phyloP scores from a whole-genome alignment of 1,284 basidiomycete species.

The Neolentinus lepideus region DNA sequence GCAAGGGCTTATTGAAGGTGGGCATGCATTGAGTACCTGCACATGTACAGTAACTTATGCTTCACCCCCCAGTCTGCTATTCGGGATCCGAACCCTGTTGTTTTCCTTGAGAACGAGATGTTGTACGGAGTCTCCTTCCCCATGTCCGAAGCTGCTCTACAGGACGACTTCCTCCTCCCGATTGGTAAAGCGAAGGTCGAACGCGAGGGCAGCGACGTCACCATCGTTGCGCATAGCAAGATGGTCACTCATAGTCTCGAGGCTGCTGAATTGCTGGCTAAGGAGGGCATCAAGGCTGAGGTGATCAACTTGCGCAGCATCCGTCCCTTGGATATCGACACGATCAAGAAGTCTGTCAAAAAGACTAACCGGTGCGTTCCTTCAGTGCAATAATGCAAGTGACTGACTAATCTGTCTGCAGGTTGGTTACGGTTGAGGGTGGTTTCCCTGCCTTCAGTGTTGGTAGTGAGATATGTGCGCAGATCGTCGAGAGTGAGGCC shows the following conservation, averaged over 20 bases:
- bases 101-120: constrained; percentile 99
- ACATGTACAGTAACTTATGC: neutral
- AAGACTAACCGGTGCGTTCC: constrained; percentile 85
- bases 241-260: constrained; percentile 92
- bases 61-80: constrained; percentile 70
- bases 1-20: constrained; percentile 96
- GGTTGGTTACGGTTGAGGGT: constrained; percentile 92
- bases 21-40: constrained; percentile 10
- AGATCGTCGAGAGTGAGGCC: constrained; percentile 92
- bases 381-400: constrained; percentile 1
- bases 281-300: constrained; percentile 97
- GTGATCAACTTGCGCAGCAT: constrained; percentile 97
- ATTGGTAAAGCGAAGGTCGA: constrained; percentile 99
- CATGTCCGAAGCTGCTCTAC: constrained; percentile 91
- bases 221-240: constrained; percentile 95
- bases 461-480: constrained; percentile 95
- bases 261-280: constrained; percentile 87
- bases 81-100: constrained; percentile 96
- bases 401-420: constrained; percentile 20
- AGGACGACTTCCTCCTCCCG: constrained; percentile 90
- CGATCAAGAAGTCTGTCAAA: constrained; percentile 93
- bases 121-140: constrained; percentile 97
- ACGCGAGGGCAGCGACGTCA: constrained; percentile 88
- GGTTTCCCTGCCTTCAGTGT: constrained; percentile 99
- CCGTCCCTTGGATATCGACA: constrained; percentile 95